Evolutionary conservation across 2,329 filamentous ascomycete genomes (phyloP).

Genomic region (Paraconiothyrium brasiliense): DNA sequence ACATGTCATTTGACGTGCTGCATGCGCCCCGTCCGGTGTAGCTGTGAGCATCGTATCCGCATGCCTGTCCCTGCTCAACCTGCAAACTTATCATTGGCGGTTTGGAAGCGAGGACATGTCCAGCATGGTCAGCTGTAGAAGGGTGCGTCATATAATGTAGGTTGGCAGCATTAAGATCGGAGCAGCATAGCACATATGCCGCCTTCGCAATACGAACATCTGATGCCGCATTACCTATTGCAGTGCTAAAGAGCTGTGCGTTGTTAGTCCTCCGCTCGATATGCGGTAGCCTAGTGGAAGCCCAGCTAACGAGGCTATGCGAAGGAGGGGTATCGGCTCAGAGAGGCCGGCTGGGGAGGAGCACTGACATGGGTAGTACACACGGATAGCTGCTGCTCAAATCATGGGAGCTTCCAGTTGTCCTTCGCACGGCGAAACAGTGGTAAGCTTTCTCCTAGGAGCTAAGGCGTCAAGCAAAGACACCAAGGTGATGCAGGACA

Average conservation of each 20-base stretch:
- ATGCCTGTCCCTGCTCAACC: constrained; percentile 11
- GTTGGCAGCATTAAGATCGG: not conserved
- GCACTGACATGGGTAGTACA: constrained; percentile 12
- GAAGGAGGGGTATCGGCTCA: constrained; percentile 8
- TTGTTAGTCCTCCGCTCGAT: constrained; percentile 8
- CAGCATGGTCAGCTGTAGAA: constrained; percentile 25
- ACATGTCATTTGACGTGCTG: constrained; percentile 16
- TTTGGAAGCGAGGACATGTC: constrained; percentile 11
- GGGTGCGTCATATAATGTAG: constrained; percentile 12
- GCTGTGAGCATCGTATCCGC: constrained; percentile 9
- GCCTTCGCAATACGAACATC: not conserved
- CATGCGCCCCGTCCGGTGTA: constrained; percentile 24
- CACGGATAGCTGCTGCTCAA: constrained; percentile 11
- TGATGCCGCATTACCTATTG: not conserved
- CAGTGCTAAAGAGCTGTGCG: not conserved
- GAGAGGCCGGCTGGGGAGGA: constrained; percentile 9
- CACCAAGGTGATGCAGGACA: not conserved
- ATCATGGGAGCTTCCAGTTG: no score
- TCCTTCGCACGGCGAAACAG: constrained; percentile 3
- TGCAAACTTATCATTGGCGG: constrained; percentile 17
- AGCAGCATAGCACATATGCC: not conserved
- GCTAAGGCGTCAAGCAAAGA: not conserved
- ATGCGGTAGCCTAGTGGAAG: not conserved
- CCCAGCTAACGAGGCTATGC: constrained; percentile 2
- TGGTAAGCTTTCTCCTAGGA: constrained; percentile 2